A percentile compares a stretch with the other conserved stretches of the same genome.
phyloP scores from a whole-genome alignment of 2,329 filamentous ascomycete genomes.

The Alternaria solani region DNA sequence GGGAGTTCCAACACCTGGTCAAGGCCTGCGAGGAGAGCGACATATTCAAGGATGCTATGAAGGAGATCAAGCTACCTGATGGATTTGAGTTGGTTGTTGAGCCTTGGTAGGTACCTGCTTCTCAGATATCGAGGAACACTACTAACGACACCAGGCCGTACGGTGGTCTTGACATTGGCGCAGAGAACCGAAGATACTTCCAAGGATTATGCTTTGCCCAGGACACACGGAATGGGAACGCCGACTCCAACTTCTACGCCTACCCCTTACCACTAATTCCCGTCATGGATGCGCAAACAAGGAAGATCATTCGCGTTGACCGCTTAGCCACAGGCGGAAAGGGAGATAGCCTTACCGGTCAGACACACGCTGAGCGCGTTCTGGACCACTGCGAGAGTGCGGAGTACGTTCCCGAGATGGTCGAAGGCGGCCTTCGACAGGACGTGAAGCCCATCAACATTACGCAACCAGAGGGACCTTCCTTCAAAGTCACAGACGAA shows the following conservation, averaged over 20 bases:
- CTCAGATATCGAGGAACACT: neutral
- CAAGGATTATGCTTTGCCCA: slow-evolving; percentile 64
- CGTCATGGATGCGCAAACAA: slow-evolving; percentile 48
- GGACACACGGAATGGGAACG: slow-evolving; percentile 56
- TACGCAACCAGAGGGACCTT: slow-evolving; percentile 73
- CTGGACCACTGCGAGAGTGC: slow-evolving; percentile 60
- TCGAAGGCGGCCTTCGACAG: slow-evolving; percentile 49
- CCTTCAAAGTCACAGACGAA: slow-evolving; percentile 64
- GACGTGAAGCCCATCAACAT: slow-evolving; percentile 74
- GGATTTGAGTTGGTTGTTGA: slow-evolving; percentile 65
- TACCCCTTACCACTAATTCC: slow-evolving; percentile 51
- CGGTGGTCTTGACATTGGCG: slow-evolving; percentile 59
- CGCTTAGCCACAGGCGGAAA: slow-evolving; percentile 50
- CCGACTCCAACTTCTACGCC: slow-evolving; percentile 53
- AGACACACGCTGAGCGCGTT: slow-evolving; percentile 50
- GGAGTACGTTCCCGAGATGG: slow-evolving; percentile 59
- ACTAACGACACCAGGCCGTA: slow-evolving; percentile 53
- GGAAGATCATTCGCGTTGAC: slow-evolving; percentile 48
- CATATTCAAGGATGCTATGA: slow-evolving; percentile 60
- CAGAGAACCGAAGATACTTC: slow-evolving; percentile 61
- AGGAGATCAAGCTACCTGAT: slow-evolving; percentile 62
- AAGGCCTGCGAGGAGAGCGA: slow-evolving; percentile 62
- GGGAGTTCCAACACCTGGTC: slow-evolving; percentile 42
- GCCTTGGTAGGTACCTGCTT: slow-evolving; percentile 51
- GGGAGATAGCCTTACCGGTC: slow-evolving; percentile 46